Conservation (phyloP, 1,284 basidiomycete genomes). For the Heimioporus punctisporus region DNA sequence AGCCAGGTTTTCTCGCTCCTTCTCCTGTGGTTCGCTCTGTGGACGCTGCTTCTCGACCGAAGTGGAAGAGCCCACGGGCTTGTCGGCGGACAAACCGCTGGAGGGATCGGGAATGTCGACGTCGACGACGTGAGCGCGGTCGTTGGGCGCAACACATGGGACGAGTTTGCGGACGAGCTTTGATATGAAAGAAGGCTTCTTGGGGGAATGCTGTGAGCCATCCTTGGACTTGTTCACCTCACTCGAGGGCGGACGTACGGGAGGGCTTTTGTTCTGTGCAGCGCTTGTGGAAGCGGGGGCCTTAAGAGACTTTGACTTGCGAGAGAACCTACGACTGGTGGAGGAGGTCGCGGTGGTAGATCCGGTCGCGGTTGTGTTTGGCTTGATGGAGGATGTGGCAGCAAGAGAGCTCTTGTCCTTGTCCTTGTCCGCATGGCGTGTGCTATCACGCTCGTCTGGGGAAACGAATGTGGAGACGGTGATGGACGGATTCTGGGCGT, state of each 20-base stretch:
- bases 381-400: slow-evolving; percentile 38
- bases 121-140: slow-evolving; percentile 38
- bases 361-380: slow-evolving; percentile 26
- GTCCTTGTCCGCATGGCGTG: slow-evolving; percentile 37
- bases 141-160: slow-evolving; percentile 48
- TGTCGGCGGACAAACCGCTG: no score
- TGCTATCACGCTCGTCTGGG: slow-evolving; percentile 35
- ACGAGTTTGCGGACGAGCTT: slow-evolving; percentile 50
- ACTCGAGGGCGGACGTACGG: slow-evolving; percentile 36
- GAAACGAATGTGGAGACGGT: slow-evolving; percentile 33
- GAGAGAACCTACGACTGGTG: slow-evolving; percentile 31
- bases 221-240: slow-evolving; percentile 36
- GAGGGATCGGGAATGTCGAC: slow-evolving; percentile 27
- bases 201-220: slow-evolving; percentile 37
- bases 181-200: slow-evolving; percentile 46
- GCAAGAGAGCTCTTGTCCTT: slow-evolving; percentile 45
- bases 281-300: slow-evolving; percentile 15
- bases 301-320: slow-evolving; percentile 29
- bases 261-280: slow-evolving; percentile 29
- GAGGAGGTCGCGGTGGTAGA: slow-evolving; percentile 25
- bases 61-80: slow-evolving; percentile 15
- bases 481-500: slow-evolving; percentile 32
- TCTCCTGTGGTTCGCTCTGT: slow-evolving; percentile 29
- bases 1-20: slow-evolving; percentile 27
- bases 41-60: slow-evolving; percentile 26